Evolutionary conservation across 768 basidiomycete genomes (phyloP), one percentile per base, ranked within the genome.

Genomic region (Boletus rex-veris): DNA sequence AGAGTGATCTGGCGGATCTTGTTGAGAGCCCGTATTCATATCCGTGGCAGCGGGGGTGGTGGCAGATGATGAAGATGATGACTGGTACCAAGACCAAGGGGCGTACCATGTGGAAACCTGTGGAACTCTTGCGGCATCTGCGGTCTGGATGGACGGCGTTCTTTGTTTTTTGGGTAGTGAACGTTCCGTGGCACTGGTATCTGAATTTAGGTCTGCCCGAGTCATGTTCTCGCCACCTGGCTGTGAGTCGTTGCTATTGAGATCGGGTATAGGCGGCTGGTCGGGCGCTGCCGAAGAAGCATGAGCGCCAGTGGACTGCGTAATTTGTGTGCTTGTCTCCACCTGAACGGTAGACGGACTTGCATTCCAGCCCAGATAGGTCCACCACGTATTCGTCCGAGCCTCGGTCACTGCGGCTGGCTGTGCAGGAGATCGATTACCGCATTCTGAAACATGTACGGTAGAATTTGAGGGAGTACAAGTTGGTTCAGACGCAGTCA

Each of bases 21-120:
- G 50, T 48, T 54, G 52, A 46, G 52, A 45, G 6, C 30, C 53
- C 47, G 58, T 16, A 45, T 53, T 38, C 36, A 50, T 47, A 53
- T 55, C 53, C 40, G 61, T 21, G n/a, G 37, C 7, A 28, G 38
- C 31, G 18, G 58, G 21, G 24, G 46, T 45, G 31, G 54, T 41
- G 19, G 64, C 39, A 1, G 72, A 50, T 16, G 73, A 55, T 24
- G n/a, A n/a, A n/a, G n/a, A n/a, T n/a, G 66, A 30, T 11, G 62
- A 50, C 9, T 69, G 68, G 60, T 83, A 84, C 84, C 85, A 86
- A 12, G 74, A 66, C 87, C 85, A 88, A 2, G 85, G 84, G 0
- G 74, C 60, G 53, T 81, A 81, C 86, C 86, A 88, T 16, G 74
- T 66, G 14, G 77, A 65, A 21, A 57, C 63, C 36, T 69, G 62